phyloP scores from a whole-genome alignment of 106 monocot species.

The Ottelia alismoides region DNA sequence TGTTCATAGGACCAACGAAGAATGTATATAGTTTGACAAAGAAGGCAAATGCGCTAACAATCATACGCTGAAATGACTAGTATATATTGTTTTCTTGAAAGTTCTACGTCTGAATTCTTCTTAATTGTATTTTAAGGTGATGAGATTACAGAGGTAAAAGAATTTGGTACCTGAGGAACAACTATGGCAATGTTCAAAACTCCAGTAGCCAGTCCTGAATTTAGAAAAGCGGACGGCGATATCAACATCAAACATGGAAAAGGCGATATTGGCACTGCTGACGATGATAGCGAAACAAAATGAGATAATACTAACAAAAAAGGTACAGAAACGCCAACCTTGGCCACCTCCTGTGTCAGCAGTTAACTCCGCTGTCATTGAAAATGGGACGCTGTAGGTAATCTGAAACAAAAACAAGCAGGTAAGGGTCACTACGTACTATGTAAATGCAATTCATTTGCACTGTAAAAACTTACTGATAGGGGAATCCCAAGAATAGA shows the following conservation, averaged over 20 bases:
- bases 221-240: not conserved
- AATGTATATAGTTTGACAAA: no score
- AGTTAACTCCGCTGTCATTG: slow-evolving; percentile 94
- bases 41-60: no score
- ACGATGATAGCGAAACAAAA: no score
- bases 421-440: no score
- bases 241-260: not conserved
- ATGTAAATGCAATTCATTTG: no score
- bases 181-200: slow-evolving; percentile 94
- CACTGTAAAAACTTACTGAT: slow-evolving; percentile 48
- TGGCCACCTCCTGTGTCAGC: slow-evolving; percentile 91
- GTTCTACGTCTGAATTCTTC: no score
- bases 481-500: slow-evolving; percentile 95
- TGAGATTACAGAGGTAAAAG: not conserved
- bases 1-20: no score
- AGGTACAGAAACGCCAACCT: slow-evolving; percentile 51
- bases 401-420: slow-evolving; percentile 68
- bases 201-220: slow-evolving; percentile 90
- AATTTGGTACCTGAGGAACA: slow-evolving; percentile 65
- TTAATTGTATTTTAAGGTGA: no score
- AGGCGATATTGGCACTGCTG: not conserved
- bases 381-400: slow-evolving; percentile 97
- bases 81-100: no score
- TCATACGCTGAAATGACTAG: no score
- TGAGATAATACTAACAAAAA: not conserved